Evolutionary conservation across 2,329 filamentous ascomycete genomes (phyloP), one percentile per base, ranked within the genome.

Genomic region (Pestalotiopsis sp.): DNA sequence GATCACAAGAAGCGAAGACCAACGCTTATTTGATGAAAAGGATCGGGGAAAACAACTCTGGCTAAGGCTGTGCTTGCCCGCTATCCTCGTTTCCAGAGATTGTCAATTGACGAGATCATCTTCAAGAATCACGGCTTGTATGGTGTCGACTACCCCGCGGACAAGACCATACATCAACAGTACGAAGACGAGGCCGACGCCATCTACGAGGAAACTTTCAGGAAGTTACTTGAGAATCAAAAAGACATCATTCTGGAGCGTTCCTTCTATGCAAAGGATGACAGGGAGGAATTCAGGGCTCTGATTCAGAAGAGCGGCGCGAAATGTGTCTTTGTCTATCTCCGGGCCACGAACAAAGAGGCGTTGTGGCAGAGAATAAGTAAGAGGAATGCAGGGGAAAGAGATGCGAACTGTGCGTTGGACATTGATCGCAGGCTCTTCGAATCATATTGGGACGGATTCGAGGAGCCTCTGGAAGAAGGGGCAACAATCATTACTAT

Each of bases 181-280:
- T 73, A 76, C 45, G 68, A 70, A 36, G 68, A 73, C 1, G 76
- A 77, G 59, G 75, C 75, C 0, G 66, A 64, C 4, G 31, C 20
- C 1, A 49, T 64, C 9, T 68, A 61, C 20, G 25, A 59, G 11
- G 38, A 57, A 11, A 20, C 38, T 14, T 68, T 70, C 14, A 56
- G 14, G 7, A n/a, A 61, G 4, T 68, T 77, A 0, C 45, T 74
- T 1, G 45, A 72, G 7, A 68, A 71, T 1, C 41, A 66, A 1
- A 71, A 58, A 4, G 74, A 80, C 57, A 68, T 78, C n/a, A 70
- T 79, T 1, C 65, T 79, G 7, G 79, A 80, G 56, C 68, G 77
- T 2, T 76, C 78, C 0, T 77, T 79, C 67, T 80, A 75, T 58
- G 73, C 72, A 56, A 76, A 73, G 66, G 71, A 73, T 7, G 78